These are phyloP conservation scores for Podaxis sp. DNA, from an alignment of 768 basidiomycete species.

Conservation along the genomic window DNA sequence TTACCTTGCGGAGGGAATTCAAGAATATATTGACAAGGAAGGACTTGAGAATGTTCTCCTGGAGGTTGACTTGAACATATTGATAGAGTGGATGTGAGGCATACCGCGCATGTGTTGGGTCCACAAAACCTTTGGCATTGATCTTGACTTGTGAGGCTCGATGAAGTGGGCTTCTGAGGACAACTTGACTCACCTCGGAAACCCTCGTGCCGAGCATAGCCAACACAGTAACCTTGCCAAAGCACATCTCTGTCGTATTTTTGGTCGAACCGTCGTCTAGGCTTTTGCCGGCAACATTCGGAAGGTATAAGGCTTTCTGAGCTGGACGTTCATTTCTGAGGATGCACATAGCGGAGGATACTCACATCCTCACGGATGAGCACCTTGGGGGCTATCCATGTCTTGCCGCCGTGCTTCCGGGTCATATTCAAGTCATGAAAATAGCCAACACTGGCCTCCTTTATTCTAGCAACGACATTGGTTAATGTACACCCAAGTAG, in stretches of 20 bases:
- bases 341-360: slow-evolving; percentile 15
- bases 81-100: slow-evolving; percentile 60
- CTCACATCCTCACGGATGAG: slow-evolving; percentile 89
- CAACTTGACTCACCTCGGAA: slow-evolving; percentile 65
- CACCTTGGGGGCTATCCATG: slow-evolving; percentile 89
- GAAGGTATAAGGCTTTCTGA: slow-evolving; percentile 91
- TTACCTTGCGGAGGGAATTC: slow-evolving; percentile 63
- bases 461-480: slow-evolving; percentile 33
- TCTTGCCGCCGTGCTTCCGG: slow-evolving; percentile 84
- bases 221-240: slow-evolving; percentile 75
- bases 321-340: slow-evolving; percentile 5
- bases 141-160: slow-evolving; percentile 43
- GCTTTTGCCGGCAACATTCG: slow-evolving; percentile 76
- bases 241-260: slow-evolving; percentile 78
- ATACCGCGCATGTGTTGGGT: slow-evolving; percentile 54
- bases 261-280: slow-evolving; percentile 54
- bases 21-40: slow-evolving; percentile 85
- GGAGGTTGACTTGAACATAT: slow-evolving; percentile 86
- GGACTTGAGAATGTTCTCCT: slow-evolving; percentile 91
- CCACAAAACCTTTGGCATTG: slow-evolving; percentile 73
- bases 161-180: not conserved
- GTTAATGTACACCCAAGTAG: not conserved
- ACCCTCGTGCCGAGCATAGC: slow-evolving; percentile 83
- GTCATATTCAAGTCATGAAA: slow-evolving; percentile 84
- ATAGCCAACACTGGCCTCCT: slow-evolving; percentile 73